Conservation (phyloP, 192 early-diverging fungal species). For the Backusella australiensis region DNA sequence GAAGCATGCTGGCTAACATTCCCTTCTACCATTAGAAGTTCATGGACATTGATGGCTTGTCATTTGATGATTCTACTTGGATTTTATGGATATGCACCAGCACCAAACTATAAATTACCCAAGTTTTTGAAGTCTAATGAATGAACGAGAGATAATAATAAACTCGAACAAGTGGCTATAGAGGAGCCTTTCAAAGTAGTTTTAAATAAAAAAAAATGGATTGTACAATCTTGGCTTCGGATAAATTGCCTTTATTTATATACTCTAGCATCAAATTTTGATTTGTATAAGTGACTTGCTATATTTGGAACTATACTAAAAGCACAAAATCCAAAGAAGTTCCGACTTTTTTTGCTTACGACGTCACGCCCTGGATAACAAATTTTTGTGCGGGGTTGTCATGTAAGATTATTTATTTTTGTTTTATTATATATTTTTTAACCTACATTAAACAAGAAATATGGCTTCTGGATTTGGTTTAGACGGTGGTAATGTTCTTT, state of each 20-base stretch:
- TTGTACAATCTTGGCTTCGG: too few relatives aligned
- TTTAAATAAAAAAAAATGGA: not conserved
- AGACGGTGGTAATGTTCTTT: constrained; percentile 19
- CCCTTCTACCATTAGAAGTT: constrained; percentile 32
- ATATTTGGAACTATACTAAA: not conserved
- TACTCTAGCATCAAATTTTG: too few relatives aligned
- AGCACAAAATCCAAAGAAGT: not conserved
- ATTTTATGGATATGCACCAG: constrained; percentile 1
- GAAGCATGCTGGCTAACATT: constrained; percentile 39
- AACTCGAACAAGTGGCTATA: not conserved
- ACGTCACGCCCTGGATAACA: constrained; percentile 1
- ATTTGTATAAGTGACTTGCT: not conserved
- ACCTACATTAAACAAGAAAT: constrained; percentile 8
- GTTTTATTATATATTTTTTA: constrained; percentile 6
- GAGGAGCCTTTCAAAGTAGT: not conserved
- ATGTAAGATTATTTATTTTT: constrained; percentile 9
- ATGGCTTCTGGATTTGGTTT: constrained; percentile 31
- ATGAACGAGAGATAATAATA: not conserved
- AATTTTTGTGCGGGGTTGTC: constrained; percentile 6
- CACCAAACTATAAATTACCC: constrained; percentile 9
- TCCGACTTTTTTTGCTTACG: not conserved
- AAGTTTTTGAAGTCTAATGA: not conserved
- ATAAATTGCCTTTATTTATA: too few relatives aligned
- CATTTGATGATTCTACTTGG: constrained; percentile 28
- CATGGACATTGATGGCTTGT: constrained; percentile 29